Base-by-base conservation (phyloP, 1,284 basidiomycete genomes). In the Pholiota adiposa region DNA sequence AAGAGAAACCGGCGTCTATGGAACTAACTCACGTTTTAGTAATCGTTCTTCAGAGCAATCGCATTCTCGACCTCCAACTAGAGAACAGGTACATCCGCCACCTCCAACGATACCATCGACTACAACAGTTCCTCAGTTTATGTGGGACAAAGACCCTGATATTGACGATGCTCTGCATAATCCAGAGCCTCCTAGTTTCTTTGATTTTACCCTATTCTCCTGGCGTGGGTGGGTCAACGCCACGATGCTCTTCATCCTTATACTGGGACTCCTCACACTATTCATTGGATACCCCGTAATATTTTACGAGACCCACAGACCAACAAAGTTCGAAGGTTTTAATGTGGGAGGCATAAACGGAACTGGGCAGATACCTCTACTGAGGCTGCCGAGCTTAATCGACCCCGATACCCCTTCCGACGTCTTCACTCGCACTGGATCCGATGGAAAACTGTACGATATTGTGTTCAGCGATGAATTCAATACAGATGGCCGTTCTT, bases 401-500 rank as follows among this genome's bases (percentile, higher is more conserved):
- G 94, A 96, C 71, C 54, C 71, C 2, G 87, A 88, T 33, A 96
- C 92, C 0, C 90, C 89, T 2, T 60, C 73, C 16, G 77, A 77
- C 23, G 92, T 79, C 14, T 70, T 70, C 51, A 78, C 79, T 29
- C 81, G 84, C 31, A 81, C 75, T 5, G 90, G 88, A 16, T 77
- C 84, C 6, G 92, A 96, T 66, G 92, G 92, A 3, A 79, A 86
- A 55, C 73, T 79, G 16, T 95, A 93, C 75, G 80, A 89, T 61
- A 84, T 98, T 31, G 89, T 95, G 1, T 96, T 96, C 72, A 94
- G 89, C 58, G 96, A 98, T 74, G 96, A 98, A 75, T 97, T 97
- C 73, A 88, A 96, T 51, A 77, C 70, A 5, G 87, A 89, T 29
- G 95, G 93, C 7, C 81, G 90, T 43, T 83, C 88, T 1, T 92